Base-by-base conservation (phyloP, 768 basidiomycete species). In the Rhodotorula diobovata region DNA sequence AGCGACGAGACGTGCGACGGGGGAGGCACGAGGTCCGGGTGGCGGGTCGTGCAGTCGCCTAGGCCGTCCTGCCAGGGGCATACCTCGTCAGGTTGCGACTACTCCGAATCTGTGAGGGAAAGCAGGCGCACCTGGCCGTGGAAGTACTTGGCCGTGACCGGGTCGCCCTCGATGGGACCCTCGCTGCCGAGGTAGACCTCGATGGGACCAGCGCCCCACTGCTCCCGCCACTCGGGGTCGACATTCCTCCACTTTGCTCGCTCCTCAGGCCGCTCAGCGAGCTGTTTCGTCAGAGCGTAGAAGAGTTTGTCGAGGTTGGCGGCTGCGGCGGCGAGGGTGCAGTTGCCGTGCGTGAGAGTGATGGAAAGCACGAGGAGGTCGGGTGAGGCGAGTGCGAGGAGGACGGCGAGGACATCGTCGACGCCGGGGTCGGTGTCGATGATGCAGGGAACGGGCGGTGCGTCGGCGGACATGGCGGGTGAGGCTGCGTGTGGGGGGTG, bases 361-460 rank as follows among this genome's bases (percentile, higher is more conserved):
- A 88, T 88, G 2, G 89, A 89, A 45, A 90, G 79, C 23, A 95
- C 88, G 61, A 91, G 85, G 2, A 95, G 80, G 78, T 95, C 90
- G 20, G 92, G 91, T 18, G 89, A 90, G 28, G 90, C 85, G 34
- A 93, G 82, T 1, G 91, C 91, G 20, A 91, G 81, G 64, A 93
- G 81, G 68, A 93, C 86, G 39, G 90, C 90, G 62, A 91, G 75
- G 35, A 84, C 82, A 79, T 93, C 91, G 77, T 93, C 91, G 8
- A 91, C 88, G 45, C 91, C 91, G 14, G 91, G 90, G 78, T 93
- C 91, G 37, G 90, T 90, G 75, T 91, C 90, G 51, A 72, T 67
- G 56, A 72, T 72, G 51, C 62, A 63, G 16, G 71, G 66, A 1
- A 61, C 30, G 30, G 71, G 66, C 18, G 60, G 15, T 7, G 20